Conservation (phyloP, 768 basidiomycete genomes). For the Xerocomellus dryophilus region DNA sequence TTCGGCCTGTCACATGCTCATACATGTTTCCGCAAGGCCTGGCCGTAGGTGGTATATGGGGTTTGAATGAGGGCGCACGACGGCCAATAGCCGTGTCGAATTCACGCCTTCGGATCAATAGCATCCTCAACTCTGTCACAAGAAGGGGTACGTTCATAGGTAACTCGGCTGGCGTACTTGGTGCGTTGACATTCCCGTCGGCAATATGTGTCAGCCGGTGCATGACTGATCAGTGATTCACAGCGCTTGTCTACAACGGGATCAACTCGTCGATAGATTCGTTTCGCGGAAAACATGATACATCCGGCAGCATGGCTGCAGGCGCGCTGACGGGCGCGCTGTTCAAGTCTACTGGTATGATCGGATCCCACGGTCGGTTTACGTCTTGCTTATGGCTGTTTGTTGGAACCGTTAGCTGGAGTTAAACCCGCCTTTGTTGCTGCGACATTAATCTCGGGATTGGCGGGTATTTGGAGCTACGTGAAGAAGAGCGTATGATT, state of each 20-base stretch:
- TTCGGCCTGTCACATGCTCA: slow-evolving; percentile 74
- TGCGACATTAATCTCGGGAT: slow-evolving; percentile 83
- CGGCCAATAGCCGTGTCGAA: slow-evolving; percentile 86
- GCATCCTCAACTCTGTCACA: slow-evolving; percentile 93
- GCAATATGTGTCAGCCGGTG: slow-evolving; percentile 26
- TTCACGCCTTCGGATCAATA: slow-evolving; percentile 89
- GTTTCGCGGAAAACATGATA: slow-evolving; percentile 88
- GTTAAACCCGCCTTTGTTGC: slow-evolving; percentile 86
- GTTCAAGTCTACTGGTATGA: slow-evolving; percentile 90
- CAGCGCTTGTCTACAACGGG: slow-evolving; percentile 94
- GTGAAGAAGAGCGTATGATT: slow-evolving; percentile 85
- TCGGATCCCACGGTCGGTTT: slow-evolving; percentile 30
- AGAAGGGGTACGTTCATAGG: slow-evolving; percentile 96
- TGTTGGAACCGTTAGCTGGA: slow-evolving; percentile 66
- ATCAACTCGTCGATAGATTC: slow-evolving; percentile 93
- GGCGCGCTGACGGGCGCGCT: slow-evolving; percentile 87
- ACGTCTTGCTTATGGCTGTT: slow-evolving; percentile 38
- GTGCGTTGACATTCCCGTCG: slow-evolving; percentile 54
- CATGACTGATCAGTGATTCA: slow-evolving; percentile 34
- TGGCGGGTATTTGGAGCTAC: slow-evolving; percentile 92
- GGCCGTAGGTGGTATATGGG: slow-evolving; percentile 93
- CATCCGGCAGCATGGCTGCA: slow-evolving; percentile 85
- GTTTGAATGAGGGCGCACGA: slow-evolving; percentile 88
- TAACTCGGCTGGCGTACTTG: slow-evolving; percentile 96
- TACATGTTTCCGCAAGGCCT: slow-evolving; percentile 70